Evolutionary conservation across 176 grass and related monocot genomes (phyloP).

Genomic region (Aegilops speltoides): DNA sequence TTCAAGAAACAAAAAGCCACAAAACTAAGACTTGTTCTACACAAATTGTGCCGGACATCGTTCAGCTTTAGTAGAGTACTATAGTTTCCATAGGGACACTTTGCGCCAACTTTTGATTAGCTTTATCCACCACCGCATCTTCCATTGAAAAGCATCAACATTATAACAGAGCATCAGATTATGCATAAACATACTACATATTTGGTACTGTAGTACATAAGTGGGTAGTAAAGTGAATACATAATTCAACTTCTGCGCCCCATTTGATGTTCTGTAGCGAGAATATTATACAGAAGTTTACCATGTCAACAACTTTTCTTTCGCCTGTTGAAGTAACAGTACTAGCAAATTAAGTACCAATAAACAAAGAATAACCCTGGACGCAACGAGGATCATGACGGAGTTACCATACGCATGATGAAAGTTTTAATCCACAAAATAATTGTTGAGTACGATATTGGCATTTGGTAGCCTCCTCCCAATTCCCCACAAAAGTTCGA

Average conservation of each 20-base stretch:
- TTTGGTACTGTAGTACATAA: background rate
- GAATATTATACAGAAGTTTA: background rate
- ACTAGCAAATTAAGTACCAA: background rate
- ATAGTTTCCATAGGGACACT: background rate
- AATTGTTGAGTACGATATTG: slow-evolving; percentile 9
- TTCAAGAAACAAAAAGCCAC: background rate
- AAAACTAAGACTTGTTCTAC: background rate
- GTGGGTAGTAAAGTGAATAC: background rate
- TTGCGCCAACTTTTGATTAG: background rate
- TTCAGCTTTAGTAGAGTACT: background rate
- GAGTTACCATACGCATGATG: background rate
- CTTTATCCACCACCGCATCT: background rate
- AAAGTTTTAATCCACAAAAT: background rate
- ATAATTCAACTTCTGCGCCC: background rate
- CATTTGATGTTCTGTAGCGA: background rate
- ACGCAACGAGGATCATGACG: background rate
- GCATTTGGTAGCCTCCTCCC: slow-evolving; percentile 17
- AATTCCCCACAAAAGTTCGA: slow-evolving; percentile 8
- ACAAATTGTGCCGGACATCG: background rate
- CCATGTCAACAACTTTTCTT: background rate
- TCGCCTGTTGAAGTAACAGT: background rate
- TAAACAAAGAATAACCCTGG: background rate
- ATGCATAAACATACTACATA: too few species aligned
- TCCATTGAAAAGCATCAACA: background rate
- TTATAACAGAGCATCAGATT: too few species aligned